Evolutionary conservation across 805 yeast species (phyloP), one percentile per base, ranked within the genome.

Genomic region (Nakazawaea populi): DNA sequence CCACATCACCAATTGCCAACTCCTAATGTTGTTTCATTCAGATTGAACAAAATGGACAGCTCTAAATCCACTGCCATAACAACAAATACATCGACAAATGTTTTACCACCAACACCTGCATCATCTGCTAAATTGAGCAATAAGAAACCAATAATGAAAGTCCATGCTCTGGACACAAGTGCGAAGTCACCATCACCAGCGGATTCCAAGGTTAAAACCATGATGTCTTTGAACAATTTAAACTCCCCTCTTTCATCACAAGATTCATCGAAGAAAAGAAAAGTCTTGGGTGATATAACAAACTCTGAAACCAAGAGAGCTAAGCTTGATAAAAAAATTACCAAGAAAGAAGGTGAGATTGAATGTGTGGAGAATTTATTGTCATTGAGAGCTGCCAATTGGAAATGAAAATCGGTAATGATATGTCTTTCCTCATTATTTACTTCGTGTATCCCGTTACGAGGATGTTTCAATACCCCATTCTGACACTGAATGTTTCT

Each of bases 291-390:
- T 47, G 64, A 62, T 45, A 52, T 57, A 28, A 61, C 64, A 12
- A 61, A 61, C 46, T 42, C 52, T n/a, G 53, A 45, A 44, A 48
- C 52, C 39, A 11, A 11, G 14, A 36, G 38, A 42, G 4, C 42
- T 42, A 11, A 24, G 18, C 35, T 9, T 32, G 11, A 9, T 8
- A 32, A 2, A 32, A 14, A 12, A 30, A 35, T 52, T 35, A 53
- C 44, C 51, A 54, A 36, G 57, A 52, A 46, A 28, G 31, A 40
- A 35, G 50, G 51, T 18, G 66, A 60, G 44, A 52, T 51, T 37
- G 73, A 69, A 52, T 68, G 73, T 40, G 72, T 71, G 18, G 68
- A 72, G 46, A 71, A 71, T 60, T 65, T 73, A 54, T 62, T 74
- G 43, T 66, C 74, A 30, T 61, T 73, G 49, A 68, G 67, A 60